Evolutionary conservation across 2,329 filamentous ascomycete species (phyloP), one percentile per base, ranked within the genome.

Genomic region (Fusarium sp.): DNA sequence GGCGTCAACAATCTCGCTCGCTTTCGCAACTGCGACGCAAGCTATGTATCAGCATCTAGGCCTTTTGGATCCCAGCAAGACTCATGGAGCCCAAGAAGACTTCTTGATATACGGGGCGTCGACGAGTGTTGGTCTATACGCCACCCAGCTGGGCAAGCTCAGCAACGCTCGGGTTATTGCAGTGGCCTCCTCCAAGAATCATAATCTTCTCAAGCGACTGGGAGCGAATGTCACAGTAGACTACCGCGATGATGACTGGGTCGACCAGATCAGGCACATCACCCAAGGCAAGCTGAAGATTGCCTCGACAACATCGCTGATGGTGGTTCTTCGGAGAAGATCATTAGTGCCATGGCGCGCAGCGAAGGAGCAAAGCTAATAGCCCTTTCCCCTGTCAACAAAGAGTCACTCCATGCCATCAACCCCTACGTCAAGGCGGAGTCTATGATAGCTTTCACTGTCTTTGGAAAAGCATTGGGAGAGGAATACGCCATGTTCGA

Each of bases 91-190:
- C 0, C 1, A 10, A 4, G 4, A 23, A 6, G 37, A 45, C 4
- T 40, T 63, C 3, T 3, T 62, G 6, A 30, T 62, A 1, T 63
- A 62, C 7, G 50, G 58, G 4, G 60, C 58, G 11, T 63, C 60
- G 5, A 45, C 60, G 4, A 63, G 60, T 4, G 60, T 57, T 32
- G 58, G 59, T 1, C 14, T 41, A 2, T 63, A 63, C 23, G 58
- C 59, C 7, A 17, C 57, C n/a, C 51, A 63, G 6, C 44, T 62
- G 8, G 60, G 60, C 4, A 50, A 17, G 14, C 25, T 63, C 7
- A 50, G 58, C 1, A 39, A 33, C 13, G 7, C 45, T 14, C 44
- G 58, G 17, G 58, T 37, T 17, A 50, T 63, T 17, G 58, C 58
- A 6, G 22, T 63, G 6, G 44, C 58, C 3, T 63, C 58, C 3